These are phyloP conservation scores for Lentinula edodes DNA, from an alignment of 768 basidiomycete genomes.

Conservation along the genomic window DNA sequence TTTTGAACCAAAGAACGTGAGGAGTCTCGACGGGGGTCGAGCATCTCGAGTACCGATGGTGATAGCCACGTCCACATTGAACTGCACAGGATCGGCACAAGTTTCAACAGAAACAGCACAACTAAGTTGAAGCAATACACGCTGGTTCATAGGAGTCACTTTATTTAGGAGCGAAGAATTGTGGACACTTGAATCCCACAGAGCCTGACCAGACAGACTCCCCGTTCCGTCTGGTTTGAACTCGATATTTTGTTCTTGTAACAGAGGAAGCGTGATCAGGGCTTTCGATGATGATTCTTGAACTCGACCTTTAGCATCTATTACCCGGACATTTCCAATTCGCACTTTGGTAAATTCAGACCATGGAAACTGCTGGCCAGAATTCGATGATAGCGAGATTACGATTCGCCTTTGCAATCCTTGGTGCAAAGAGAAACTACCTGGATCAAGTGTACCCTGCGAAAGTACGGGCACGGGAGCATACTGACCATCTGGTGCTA, in stretches of 20 bases:
- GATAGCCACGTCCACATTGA: slow-evolving; percentile 82
- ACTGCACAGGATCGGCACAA: slow-evolving; percentile 82
- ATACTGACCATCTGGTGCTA: slow-evolving; percentile 82
- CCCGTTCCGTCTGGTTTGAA: slow-evolving; percentile 86
- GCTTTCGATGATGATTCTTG: slow-evolving; percentile 74
- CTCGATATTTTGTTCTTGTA: slow-evolving; percentile 66
- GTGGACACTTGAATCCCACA: slow-evolving; percentile 95
- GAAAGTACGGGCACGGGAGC: slow-evolving; percentile 78
- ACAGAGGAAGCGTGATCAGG: slow-evolving; percentile 66
- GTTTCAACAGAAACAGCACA: slow-evolving; percentile 81
- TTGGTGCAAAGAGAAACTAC: slow-evolving; percentile 86
- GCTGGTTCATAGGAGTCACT: slow-evolving; percentile 72
- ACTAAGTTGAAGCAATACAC: slow-evolving; percentile 70
- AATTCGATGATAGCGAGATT: slow-evolving; percentile 77
- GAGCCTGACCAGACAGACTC: slow-evolving; percentile 56
- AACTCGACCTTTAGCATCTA: slow-evolving; percentile 78
- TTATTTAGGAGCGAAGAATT: slow-evolving; percentile 82
- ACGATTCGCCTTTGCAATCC: slow-evolving; percentile 84
- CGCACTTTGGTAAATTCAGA: slow-evolving; percentile 68
- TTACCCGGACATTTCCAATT: slow-evolving; percentile 77
- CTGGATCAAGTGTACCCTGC: slow-evolving; percentile 69
- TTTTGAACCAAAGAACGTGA: slow-evolving; percentile 71
- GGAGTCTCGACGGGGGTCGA: slow-evolving; percentile 71
- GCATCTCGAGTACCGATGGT: slow-evolving; percentile 83
- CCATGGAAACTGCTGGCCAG: slow-evolving; percentile 89